These are phyloP conservation scores for Phaffia rhodozyma DNA, from an alignment of 1,284 basidiomycete species.

Conservation along the genomic window DNA sequence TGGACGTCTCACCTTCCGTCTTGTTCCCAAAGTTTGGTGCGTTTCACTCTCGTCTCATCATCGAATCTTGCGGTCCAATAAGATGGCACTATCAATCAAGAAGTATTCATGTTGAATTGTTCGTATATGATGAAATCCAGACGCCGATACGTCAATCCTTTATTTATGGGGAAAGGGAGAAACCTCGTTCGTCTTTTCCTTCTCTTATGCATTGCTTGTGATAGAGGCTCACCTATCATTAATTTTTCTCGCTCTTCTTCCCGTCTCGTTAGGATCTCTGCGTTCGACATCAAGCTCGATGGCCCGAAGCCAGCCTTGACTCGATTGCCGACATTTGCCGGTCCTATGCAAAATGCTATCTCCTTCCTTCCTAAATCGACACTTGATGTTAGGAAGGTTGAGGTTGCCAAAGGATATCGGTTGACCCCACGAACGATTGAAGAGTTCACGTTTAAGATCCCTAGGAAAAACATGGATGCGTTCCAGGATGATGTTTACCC, in stretches of 20 bases:
- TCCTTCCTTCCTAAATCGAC: slow-evolving; percentile 35
- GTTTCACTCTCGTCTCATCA: no score
- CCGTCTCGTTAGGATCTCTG: slow-evolving; percentile 37
- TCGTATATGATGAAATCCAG: slow-evolving; percentile 15
- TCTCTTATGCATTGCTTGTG: background rate
- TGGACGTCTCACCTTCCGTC: slow-evolving; percentile 39
- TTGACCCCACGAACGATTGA: slow-evolving; percentile 36
- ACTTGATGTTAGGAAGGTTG: slow-evolving; percentile 36
- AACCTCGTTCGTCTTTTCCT: background rate
- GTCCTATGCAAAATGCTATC: slow-evolving; percentile 34
- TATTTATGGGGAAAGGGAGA: slow-evolving; percentile 35
- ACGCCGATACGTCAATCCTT: slow-evolving; percentile 38
- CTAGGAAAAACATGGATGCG: slow-evolving; percentile 37
- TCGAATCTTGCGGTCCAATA: no score
- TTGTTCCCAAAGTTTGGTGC: slow-evolving; percentile 34
- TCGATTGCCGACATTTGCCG: slow-evolving; percentile 34
- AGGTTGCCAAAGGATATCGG: slow-evolving; percentile 34
- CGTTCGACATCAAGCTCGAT: slow-evolving; percentile 33
- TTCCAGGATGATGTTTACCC: slow-evolving; percentile 43
- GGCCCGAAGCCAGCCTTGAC: slow-evolving; percentile 25
- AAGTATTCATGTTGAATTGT: no score
- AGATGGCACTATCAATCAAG: no score
- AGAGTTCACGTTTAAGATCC: slow-evolving; percentile 37
- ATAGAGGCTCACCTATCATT: no score
- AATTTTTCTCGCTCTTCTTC: background rate